Evolutionary conservation across 768 basidiomycete genomes (phyloP).

Genomic region (Phlebiopsis gigantea): DNA sequence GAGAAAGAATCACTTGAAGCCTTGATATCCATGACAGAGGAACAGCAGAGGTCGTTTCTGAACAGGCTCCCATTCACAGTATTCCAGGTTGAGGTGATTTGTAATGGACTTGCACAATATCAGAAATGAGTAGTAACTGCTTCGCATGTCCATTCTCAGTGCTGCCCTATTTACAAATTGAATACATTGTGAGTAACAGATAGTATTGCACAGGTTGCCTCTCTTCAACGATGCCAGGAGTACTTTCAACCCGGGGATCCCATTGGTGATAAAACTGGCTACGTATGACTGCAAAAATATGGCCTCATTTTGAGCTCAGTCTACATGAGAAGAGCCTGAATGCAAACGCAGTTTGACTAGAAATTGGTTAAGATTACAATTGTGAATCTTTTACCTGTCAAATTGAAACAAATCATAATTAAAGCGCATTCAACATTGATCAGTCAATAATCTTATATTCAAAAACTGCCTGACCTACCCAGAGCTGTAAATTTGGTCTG

Average conservation of each 20-base stretch:
- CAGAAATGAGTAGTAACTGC: background rate
- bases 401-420: too few species aligned
- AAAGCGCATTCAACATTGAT: too few species aligned
- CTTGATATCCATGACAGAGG: background rate
- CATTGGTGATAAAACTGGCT: too few species aligned
- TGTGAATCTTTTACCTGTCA: too few species aligned
- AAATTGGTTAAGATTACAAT: too few species aligned
- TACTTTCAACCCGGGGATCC: too few species aligned
- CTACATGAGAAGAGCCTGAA: too few species aligned
- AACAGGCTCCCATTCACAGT: background rate
- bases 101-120: background rate
- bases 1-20: background rate
- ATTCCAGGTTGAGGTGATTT: background rate
- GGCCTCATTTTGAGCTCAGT: too few species aligned
- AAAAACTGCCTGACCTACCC: too few species aligned
- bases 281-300: too few species aligned
- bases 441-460: background rate
- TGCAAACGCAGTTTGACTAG: too few species aligned
- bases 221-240: background rate
- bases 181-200: background rate
- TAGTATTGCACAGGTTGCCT: background rate
- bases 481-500: too few species aligned
- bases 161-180: background rate
- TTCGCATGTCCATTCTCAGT: background rate
- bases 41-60: background rate